Conservation (phyloP, 176 grass and related monocot genomes). For the Aechmea fasciata region DNA sequence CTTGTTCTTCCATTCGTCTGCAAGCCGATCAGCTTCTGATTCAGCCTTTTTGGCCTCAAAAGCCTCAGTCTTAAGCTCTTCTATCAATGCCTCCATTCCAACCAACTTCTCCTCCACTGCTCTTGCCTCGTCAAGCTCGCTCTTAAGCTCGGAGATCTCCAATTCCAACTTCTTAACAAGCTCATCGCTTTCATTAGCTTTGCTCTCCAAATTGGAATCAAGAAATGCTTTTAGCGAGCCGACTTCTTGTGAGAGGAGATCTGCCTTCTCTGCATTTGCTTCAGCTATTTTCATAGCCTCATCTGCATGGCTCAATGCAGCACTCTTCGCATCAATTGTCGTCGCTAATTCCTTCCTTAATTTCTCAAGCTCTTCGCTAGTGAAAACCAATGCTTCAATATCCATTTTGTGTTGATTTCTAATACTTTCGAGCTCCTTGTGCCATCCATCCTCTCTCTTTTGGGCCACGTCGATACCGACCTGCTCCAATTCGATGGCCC, state of each 20-base stretch:
- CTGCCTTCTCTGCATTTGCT: slow-evolving; percentile 66
- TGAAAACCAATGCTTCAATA: slow-evolving; percentile 44
- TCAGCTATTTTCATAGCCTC: slow-evolving; percentile 64
- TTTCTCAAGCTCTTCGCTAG: slow-evolving; percentile 55
- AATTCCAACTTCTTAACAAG: slow-evolving; percentile 53
- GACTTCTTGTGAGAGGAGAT: slow-evolving; percentile 55
- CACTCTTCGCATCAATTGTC: slow-evolving; percentile 55
- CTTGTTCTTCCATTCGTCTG: slow-evolving; percentile 72
- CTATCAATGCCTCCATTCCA: slow-evolving; percentile 35
- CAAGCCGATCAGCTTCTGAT: slow-evolving; percentile 27
- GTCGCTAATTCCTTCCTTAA: slow-evolving; percentile 43
- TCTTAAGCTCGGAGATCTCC: slow-evolving; percentile 44
- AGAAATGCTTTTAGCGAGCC: slow-evolving; percentile 51
- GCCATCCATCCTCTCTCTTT: slow-evolving; percentile 54
- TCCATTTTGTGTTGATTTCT: slow-evolving; percentile 42
- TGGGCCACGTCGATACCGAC: slow-evolving; percentile 50
- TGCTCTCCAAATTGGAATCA: slow-evolving; percentile 56
- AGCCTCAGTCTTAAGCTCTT: slow-evolving; percentile 43
- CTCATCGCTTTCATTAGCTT: slow-evolving; percentile 43
- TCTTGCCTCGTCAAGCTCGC: slow-evolving; percentile 50
- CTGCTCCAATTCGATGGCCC: slow-evolving; percentile 80
- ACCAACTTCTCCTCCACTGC: slow-evolving; percentile 43
- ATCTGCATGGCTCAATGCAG: slow-evolving; percentile 49
- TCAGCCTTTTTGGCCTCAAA: slow-evolving; percentile 54
- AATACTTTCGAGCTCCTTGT: slow-evolving; percentile 56